Conservation (phyloP, 2,329 filamentous ascomycete genomes). For the Talaromyces sp. region DNA sequence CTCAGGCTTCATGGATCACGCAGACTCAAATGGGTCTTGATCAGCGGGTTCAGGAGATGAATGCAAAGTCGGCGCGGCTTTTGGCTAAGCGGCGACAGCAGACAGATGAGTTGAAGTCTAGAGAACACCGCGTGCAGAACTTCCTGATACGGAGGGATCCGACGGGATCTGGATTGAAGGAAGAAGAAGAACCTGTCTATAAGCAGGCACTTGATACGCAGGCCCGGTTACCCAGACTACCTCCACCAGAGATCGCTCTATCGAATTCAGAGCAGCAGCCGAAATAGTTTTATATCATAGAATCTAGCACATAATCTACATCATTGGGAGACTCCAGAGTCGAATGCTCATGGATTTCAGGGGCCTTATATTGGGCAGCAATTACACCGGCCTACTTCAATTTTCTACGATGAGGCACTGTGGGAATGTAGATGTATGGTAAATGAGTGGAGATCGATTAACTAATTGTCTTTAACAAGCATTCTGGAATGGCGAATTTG, state of each 20-base stretch:
- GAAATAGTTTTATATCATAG: neutral
- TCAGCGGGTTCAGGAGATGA: constrained; percentile 64
- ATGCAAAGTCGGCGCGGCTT: constrained; percentile 61
- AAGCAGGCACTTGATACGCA: constrained; percentile 32
- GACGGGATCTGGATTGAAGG: constrained; percentile 46
- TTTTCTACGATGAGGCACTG: neutral
- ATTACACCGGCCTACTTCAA: neutral
- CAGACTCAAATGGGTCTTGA: constrained; percentile 62
- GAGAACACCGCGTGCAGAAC: constrained; percentile 67
- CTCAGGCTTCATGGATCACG: constrained; percentile 69
- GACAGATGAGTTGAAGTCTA: constrained; percentile 48
- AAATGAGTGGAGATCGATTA: neutral
- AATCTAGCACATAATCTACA: neutral
- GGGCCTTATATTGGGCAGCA: neutral
- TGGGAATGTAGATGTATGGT: neutral
- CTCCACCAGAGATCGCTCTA: neutral
- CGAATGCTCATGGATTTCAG: neutral
- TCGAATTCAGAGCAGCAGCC: neutral
- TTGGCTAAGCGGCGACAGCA: constrained; percentile 54
- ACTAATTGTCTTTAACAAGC: neutral
- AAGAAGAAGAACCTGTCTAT: constrained; percentile 45
- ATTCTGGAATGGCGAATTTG: neutral
- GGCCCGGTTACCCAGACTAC: neutral
- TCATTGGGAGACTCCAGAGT: neutral
- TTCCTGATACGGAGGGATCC: constrained; percentile 75